Evolutionary conservation across 768 basidiomycete species (phyloP).

Genomic region (Kondoa malvinella): DNA sequence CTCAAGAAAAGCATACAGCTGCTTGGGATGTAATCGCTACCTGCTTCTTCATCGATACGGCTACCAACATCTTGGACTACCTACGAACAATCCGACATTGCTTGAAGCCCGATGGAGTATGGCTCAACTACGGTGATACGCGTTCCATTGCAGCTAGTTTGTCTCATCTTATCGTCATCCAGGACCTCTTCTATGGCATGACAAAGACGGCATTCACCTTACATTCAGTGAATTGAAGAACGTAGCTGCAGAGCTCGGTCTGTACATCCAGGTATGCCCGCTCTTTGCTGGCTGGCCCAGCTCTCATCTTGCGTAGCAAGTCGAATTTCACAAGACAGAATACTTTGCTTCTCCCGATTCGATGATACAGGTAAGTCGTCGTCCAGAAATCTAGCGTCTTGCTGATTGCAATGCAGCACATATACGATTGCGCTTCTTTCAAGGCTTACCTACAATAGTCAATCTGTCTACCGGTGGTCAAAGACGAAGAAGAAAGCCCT

Average conservation of each 20-base stretch:
- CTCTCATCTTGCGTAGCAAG: neutral
- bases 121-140: neutral
- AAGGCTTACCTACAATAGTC: no score
- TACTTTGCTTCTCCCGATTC: neutral
- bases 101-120: constrained; percentile 54
- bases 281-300: neutral
- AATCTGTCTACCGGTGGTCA: no score
- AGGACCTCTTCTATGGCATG: neutral
- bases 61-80: constrained; percentile 80
- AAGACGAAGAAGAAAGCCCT: no score
- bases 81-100: constrained; percentile 66
- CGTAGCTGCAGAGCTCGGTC: neutral
- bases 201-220: neutral
- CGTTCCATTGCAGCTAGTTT: no score
- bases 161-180: no score
- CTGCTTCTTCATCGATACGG: constrained; percentile 95
- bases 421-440: no score
- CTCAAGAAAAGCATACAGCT: constrained; percentile 31
- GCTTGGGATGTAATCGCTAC: constrained; percentile 79
- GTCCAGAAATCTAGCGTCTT: no score
- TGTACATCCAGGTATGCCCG: neutral
- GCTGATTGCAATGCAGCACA: no score
- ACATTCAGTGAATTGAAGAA: neutral
- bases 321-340: neutral
- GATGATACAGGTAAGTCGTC: neutral